phyloP scores from a whole-genome alignment of 768 basidiomycete genomes.

The Dendrothele bispora region DNA sequence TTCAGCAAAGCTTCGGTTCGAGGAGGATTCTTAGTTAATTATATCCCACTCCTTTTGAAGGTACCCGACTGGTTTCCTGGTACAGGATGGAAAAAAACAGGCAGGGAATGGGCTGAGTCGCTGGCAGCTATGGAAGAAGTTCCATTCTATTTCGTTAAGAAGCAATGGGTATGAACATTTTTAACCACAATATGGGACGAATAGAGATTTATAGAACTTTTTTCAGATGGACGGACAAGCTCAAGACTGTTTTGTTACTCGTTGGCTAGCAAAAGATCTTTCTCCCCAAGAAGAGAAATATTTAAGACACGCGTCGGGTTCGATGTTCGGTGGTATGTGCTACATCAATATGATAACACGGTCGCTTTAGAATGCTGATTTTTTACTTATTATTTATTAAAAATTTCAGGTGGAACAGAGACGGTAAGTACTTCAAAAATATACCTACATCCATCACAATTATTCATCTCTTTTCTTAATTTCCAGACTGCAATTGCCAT shows the following conservation, averaged over 20 bases:
- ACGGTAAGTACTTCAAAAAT: not conserved
- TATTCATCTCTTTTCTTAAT: not conserved
- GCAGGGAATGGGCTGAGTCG: slow-evolving; percentile 5
- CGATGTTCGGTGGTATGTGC: not conserved
- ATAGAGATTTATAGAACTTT: no score
- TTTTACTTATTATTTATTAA: not conserved
- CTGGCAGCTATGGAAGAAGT: slow-evolving; percentile 2
- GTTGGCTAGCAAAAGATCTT: not conserved
- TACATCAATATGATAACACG: not conserved
- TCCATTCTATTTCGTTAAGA: slow-evolving; percentile 11
- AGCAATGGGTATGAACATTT: slow-evolving; percentile 7
- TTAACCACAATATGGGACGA: not conserved
- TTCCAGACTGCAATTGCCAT: not conserved
- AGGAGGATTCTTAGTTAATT: not conserved
- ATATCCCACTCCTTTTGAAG: not conserved
- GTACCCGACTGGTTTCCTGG: slow-evolving; percentile 30
- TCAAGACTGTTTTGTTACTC: not conserved
- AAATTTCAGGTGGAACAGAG: not conserved
- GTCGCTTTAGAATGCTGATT: not conserved
- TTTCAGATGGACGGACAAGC: no score
- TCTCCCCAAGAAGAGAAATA: not conserved
- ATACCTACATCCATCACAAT: not conserved
- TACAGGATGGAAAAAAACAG: no score
- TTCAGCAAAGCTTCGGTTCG: not conserved
- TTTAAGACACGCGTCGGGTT: not conserved